Evolutionary conservation across 2,329 filamentous ascomycete species (phyloP).

Genomic region (Rhynchosporium secalis): DNA sequence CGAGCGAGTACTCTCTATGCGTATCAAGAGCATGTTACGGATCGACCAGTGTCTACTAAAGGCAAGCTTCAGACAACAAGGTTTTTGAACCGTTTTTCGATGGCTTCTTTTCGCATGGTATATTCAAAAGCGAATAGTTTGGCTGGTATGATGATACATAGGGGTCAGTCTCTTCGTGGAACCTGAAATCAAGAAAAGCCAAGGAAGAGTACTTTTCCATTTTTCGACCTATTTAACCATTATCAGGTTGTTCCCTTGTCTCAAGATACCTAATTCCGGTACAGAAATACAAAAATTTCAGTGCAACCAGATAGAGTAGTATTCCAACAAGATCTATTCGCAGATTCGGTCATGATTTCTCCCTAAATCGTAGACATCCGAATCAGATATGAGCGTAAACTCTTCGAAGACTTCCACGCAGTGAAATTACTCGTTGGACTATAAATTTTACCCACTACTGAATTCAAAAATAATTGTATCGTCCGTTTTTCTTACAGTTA

Average conservation of each 20-base stretch:
- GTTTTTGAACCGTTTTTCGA: constrained; percentile 51
- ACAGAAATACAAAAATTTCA: constrained; percentile 71
- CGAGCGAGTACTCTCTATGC: constrained; percentile 28
- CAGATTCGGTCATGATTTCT: constrained; percentile 68
- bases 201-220: constrained; percentile 43
- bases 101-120: constrained; percentile 52
- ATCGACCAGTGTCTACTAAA: background rate
- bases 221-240: background rate
- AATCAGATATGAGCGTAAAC: constrained; percentile 65
- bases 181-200: constrained; percentile 45
- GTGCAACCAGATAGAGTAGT: constrained; percentile 68
- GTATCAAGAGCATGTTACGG: background rate
- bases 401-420: constrained; percentile 55
- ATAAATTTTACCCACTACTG: constrained; percentile 54
- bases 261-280: constrained; percentile 42
- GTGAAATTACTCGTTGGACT: constrained; percentile 63
- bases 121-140: constrained; percentile 49
- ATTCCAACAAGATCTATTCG: constrained; percentile 38
- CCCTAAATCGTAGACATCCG: constrained; percentile 72
- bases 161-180: constrained; percentile 48
- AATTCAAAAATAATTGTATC: constrained; percentile 61
- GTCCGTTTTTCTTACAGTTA: constrained; percentile 72
- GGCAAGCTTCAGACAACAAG: constrained; percentile 47
- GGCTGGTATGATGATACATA: constrained; percentile 48
- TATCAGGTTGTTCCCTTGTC: constrained; percentile 45